Percentiles rank a stretch among this genome's conserved stretches.
phyloP scores from a whole-genome alignment of 1,284 basidiomycete species.

The Trametes polyzona region DNA sequence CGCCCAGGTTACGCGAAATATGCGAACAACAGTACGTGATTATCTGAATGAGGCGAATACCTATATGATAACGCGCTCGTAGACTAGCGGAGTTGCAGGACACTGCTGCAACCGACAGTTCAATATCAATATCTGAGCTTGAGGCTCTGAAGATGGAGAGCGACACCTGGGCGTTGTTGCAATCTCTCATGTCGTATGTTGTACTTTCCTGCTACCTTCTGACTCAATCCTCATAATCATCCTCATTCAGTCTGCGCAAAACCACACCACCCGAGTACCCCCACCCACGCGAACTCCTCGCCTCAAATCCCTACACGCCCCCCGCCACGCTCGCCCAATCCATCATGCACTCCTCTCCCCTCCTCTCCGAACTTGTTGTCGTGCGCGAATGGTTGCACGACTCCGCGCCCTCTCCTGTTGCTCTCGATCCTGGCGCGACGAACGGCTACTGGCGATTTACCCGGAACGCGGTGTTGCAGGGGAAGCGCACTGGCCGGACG shows the following conservation, averaged over 20 bases:
- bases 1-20: slow-evolving; percentile 64
- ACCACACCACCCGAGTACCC: slow-evolving; percentile 50
- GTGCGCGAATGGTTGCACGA: slow-evolving; percentile 86
- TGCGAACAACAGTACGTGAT: slow-evolving; percentile 64
- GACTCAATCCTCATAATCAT: background rate
- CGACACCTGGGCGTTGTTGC: slow-evolving; percentile 82
- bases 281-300: slow-evolving; percentile 55
- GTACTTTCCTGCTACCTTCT: background rate
- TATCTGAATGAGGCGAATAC: background rate
- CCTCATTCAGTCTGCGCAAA: slow-evolving; percentile 59
- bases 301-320: slow-evolving; percentile 78
- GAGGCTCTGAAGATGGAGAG: slow-evolving; percentile 72
- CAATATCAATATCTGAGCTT: slow-evolving; percentile 52
- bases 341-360: slow-evolving; percentile 65
- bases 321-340: slow-evolving; percentile 73
- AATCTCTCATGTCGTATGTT: slow-evolving; percentile 70
- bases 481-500: slow-evolving; percentile 52
- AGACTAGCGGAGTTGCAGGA: slow-evolving; percentile 59
- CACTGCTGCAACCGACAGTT: slow-evolving; percentile 37
- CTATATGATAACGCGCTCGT: background rate
- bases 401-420: slow-evolving; percentile 52
- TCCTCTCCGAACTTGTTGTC: slow-evolving; percentile 74
- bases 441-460: slow-evolving; percentile 84
- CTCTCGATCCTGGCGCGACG: slow-evolving; percentile 66
- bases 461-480: slow-evolving; percentile 73